phyloP scores from a whole-genome alignment of 345 rosid genomes.

The Citrus medica region DNA sequence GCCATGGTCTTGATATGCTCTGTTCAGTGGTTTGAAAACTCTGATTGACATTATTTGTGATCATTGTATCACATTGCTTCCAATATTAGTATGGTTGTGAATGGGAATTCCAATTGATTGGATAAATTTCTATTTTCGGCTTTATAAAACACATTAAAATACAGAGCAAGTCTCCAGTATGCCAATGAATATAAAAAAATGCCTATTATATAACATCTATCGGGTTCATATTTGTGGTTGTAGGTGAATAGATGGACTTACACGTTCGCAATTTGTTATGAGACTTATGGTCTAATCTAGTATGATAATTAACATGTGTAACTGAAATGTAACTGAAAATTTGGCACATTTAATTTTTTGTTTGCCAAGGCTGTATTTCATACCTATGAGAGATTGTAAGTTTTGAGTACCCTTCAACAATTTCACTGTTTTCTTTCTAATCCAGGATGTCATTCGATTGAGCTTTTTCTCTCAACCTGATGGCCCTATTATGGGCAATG shows the following conservation, averaged over 20 bases:
- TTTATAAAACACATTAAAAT: too few relatives aligned
- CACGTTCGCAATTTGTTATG: not conserved
- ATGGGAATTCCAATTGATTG: not conserved
- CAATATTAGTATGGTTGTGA: not conserved
- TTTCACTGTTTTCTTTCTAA: slow-evolving; percentile 2
- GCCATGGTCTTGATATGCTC: not conserved
- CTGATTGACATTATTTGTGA: not conserved
- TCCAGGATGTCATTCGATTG: slow-evolving; percentile 66
- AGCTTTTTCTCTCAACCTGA: slow-evolving; percentile 91
- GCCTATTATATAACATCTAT: not conserved
- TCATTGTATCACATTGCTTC: not conserved
- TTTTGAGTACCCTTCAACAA: not conserved
- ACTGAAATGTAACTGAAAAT: too few relatives aligned
- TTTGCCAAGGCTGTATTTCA: not conserved
- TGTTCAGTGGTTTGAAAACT: not conserved
- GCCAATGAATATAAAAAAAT: not conserved
- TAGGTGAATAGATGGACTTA: too few relatives aligned
- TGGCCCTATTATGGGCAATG: slow-evolving; percentile 88
- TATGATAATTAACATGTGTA: not conserved
- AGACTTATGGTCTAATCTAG: not conserved
- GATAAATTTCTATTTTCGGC: too few relatives aligned
- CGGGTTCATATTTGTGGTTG: not conserved
- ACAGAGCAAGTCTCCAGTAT: not conserved
- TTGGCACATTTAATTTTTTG: not conserved
- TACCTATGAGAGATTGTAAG: not conserved